Evolutionary conservation across 2,329 filamentous ascomycete genomes (phyloP).

Genomic region (Penicillium sp.): DNA sequence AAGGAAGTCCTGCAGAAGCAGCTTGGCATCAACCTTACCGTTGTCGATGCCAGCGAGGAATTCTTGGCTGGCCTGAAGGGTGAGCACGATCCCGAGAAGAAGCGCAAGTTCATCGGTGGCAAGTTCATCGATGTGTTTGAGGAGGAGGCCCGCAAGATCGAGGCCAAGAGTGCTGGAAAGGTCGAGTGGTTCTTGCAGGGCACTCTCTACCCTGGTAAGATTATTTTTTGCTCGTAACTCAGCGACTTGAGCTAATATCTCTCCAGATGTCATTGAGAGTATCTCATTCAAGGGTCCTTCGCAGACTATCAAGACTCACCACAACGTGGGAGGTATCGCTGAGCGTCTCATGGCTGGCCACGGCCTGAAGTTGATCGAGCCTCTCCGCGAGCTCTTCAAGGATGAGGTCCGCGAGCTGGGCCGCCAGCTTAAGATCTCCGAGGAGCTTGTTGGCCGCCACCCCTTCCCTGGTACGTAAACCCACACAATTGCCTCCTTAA

Average conservation of each 20-base stretch:
- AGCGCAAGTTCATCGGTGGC: slow-evolving; percentile 63
- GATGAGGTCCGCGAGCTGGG: slow-evolving; percentile 74
- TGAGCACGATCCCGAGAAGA: slow-evolving; percentile 78
- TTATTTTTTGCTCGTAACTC: not conserved
- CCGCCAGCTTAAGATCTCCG: slow-evolving; percentile 66
- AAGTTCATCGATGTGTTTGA: slow-evolving; percentile 82
- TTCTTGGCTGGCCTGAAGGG: slow-evolving; percentile 78
- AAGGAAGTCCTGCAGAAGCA: slow-evolving; percentile 74
- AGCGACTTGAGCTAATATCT: slow-evolving; percentile 29
- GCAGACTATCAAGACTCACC: slow-evolving; percentile 69
- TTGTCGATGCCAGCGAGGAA: slow-evolving; percentile 72
- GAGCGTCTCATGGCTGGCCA: slow-evolving; percentile 49
- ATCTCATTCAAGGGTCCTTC: slow-evolving; percentile 71
- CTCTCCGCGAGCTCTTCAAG: slow-evolving; percentile 77
- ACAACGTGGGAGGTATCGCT: slow-evolving; percentile 66
- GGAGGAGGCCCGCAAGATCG: slow-evolving; percentile 53
- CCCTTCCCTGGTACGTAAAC: slow-evolving; percentile 49
- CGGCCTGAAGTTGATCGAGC: slow-evolving; percentile 59
- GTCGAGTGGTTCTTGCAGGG: slow-evolving; percentile 88
- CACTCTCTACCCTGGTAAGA: slow-evolving; percentile 66
- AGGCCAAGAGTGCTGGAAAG: slow-evolving; percentile 47
- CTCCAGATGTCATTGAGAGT: slow-evolving; percentile 44
- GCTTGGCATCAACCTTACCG: slow-evolving; percentile 84
- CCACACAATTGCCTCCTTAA: too few species aligned
- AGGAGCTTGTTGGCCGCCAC: slow-evolving; percentile 73